Base-by-base conservation (phyloP, 176 grass and related monocot species). In the Lolium perenne region DNA sequence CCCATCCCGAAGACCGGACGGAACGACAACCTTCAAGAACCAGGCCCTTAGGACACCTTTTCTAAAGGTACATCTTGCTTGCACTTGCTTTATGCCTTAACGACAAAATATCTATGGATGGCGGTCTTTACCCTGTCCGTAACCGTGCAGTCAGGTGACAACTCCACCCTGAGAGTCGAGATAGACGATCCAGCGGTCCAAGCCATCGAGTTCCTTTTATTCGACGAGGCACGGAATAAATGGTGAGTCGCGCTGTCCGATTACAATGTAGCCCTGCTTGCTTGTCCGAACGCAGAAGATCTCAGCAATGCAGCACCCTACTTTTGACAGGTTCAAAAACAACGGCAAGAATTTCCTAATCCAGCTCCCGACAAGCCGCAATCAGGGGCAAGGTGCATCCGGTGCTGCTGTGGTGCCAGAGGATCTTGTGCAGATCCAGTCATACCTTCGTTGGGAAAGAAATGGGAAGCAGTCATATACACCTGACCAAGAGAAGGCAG, bases 361-460 rank as follows among this genome's bases (percentile, higher is more conserved):
- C 81, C 77, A 89, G 64, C 66, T 98, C 38, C 85, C 76, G 53
- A 71, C 53, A 2, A 63, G 73, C 59, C 56, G 2, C 60, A 53
- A 82, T 78, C 76, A 89, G 63, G 77, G 85, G 62, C 87, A 82
- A 71, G 78, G 59, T 83, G 78, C 79, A 72, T 71, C 91, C 69
- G 69, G 18, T 83, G 64, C 77, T 87, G 78, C 83, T 71, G 78
- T 82, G 51, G 87, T 99, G 54, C 97, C 92, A 25, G 97, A 96
- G 88, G 97, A 99, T 71, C 94, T 99, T 83, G 97, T 99, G 81
- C 94, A 94, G 89, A 92, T 99, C 51, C 97, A 99, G 91, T 91
- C 97, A 40, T 99, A 94, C 88, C 76, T 99, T 85, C 90, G 94
- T 43, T 99, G 97, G 97, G 97, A 99, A 93, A 94, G 94, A 88